Conservation (phyloP, 257 asterid genomes). For the Solanum commersonii region DNA sequence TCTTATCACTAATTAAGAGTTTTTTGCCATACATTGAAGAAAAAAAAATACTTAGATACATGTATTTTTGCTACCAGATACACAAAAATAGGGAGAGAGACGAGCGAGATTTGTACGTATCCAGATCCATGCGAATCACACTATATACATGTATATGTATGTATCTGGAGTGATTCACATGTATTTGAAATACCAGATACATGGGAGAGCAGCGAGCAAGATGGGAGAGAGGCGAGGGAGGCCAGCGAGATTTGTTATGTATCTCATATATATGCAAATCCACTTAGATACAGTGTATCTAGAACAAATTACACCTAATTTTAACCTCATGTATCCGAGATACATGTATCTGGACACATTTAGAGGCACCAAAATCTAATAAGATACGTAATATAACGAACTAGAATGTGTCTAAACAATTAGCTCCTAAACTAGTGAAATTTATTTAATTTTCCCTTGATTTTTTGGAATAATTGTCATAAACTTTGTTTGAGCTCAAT, state of each 20-base stretch:
- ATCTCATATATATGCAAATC: too few relatives aligned
- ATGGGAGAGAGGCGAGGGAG: too few relatives aligned
- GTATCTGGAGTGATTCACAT: not conserved
- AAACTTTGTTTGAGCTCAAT: not conserved
- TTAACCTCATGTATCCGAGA: not conserved
- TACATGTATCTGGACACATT: too few relatives aligned
- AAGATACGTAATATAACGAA: too few relatives aligned
- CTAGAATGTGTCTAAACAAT: too few relatives aligned
- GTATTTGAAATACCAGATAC: fast-evolving
- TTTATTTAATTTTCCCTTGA: not conserved
- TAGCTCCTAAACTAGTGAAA: too few relatives aligned
- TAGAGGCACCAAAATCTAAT: too few relatives aligned
- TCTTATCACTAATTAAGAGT: too few relatives aligned
- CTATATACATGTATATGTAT: not conserved
- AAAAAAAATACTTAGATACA: too few relatives aligned
- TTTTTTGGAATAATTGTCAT: not conserved
- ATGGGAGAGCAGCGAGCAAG: fast-evolving
- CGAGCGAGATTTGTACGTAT: not conserved
- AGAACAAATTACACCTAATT: too few relatives aligned
- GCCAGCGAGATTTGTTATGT: not conserved
- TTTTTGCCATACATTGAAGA: not conserved
- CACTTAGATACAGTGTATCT: too few relatives aligned
- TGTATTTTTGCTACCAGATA: not conserved
- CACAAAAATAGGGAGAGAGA: not conserved
- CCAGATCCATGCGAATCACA: not conserved